Base-by-base conservation (phyloP, 2,329 filamentous ascomycete species). In the Coniella vitis region DNA sequence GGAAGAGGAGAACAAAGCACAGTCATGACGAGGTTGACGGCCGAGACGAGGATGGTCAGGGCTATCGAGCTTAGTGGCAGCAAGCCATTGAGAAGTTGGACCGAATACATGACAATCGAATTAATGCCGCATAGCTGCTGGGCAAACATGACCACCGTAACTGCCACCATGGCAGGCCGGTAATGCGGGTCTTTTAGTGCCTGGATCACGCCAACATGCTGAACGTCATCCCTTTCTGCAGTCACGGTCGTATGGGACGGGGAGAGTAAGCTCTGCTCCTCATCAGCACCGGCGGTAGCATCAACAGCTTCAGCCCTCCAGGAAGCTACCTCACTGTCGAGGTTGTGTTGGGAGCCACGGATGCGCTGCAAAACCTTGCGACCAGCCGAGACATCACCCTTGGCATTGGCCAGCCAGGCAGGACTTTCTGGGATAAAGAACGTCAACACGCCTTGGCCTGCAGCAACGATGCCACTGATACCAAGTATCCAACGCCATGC, bases 81-180 rank as follows among this genome's bases (percentile, higher is more conserved):
- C 2, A 97, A 77, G 54, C 83, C 82, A 29, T 86, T 81, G 13
- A 98, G 78, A 1, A 98, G 81, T 1, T 87, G 90, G 5, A 97
- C 93, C 2, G 90, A 95, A 67, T 98, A 98, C 90, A 98, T 96
- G 68, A 97, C 86, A 61, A 97, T 91, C 51, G 86, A 91, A 76
- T 98, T 97, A 70, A 97, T 91, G 40, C 89, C 91, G 51, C 87
- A 91, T 34, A 96, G 75, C 65, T 98, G 93, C 64, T 97, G 93
- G 1, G 87, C 85, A 51, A 90, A 76, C 90, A 97, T 96, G 57
- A 95, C 84, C 1, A 88, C 90, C 12, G 95, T 78, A 3, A 95
- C 87, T 4, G 90, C 89, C 52, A 93, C 75, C 47, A 94, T 83
- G 45, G 86, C 86, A 0, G 81, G 83, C 3, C 84, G 78, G 59